A percentile compares a stretch with the other conserved stretches of the same genome.
phyloP scores from a whole-genome alignment of 805 yeast genomes.

The Pichia phayaonensis region DNA sequence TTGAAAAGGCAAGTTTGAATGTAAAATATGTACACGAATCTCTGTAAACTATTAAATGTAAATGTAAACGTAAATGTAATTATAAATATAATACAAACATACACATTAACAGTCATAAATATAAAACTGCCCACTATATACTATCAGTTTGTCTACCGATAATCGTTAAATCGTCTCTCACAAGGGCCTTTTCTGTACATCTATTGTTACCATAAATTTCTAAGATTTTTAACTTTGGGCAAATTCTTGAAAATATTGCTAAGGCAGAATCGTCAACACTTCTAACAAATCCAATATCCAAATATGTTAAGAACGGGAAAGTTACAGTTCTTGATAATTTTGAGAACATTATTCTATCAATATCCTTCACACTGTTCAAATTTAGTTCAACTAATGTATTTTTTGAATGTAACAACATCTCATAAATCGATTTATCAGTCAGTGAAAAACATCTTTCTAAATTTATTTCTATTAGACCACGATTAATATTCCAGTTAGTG shows the following conservation, averaged over 20 bases:
- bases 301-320: slow-evolving; percentile 54
- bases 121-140: slow-evolving; percentile 25
- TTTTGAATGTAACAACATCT: slow-evolving; percentile 55
- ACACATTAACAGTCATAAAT: too few relatives aligned
- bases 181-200: slow-evolving; percentile 47
- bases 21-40: slow-evolving; percentile 33
- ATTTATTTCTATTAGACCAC: slow-evolving; percentile 53
- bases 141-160: slow-evolving; percentile 72
- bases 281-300: slow-evolving; percentile 78
- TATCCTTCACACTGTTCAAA: slow-evolving; percentile 60
- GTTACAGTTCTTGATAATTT: slow-evolving; percentile 34
- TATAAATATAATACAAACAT: not conserved
- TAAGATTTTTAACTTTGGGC: slow-evolving; percentile 54
- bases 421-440: slow-evolving; percentile 54
- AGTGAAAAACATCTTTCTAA: slow-evolving; percentile 60
- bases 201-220: slow-evolving; percentile 79
- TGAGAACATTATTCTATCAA: slow-evolving; percentile 45
- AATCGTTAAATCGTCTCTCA: slow-evolving; percentile 48
- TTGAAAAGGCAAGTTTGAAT: slow-evolving; percentile 51
- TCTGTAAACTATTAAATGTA: slow-evolving; percentile 3
- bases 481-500: slow-evolving; percentile 44
- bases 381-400: slow-evolving; percentile 61
- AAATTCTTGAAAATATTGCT: slow-evolving; percentile 47
- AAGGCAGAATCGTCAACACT: slow-evolving; percentile 63
- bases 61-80: not conserved